These are phyloP conservation scores for Kuraishia piskuri DNA, from an alignment of 805 yeast species.

Conservation along the genomic window DNA sequence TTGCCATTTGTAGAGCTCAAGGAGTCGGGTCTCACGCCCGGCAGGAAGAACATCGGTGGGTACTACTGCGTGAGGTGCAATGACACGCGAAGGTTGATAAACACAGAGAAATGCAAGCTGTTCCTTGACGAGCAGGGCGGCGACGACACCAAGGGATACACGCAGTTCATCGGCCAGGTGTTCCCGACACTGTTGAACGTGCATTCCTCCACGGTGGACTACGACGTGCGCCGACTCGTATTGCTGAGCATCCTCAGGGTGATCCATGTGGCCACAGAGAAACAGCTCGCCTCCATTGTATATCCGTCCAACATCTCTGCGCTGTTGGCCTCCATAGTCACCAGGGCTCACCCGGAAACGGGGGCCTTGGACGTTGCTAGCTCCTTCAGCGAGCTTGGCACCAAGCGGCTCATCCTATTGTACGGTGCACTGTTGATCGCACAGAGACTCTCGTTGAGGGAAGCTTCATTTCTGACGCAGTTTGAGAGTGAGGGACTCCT, in stretches of 20 bases:
- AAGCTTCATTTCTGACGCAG: background rate
- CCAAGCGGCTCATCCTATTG: constrained; percentile 22
- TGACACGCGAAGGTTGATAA: constrained; percentile 14
- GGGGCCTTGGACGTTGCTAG: background rate
- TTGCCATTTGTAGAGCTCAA: constrained; percentile 35
- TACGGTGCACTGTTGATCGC: constrained; percentile 40
- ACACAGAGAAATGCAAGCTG: constrained; percentile 23
- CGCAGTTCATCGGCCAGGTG: constrained; percentile 32
- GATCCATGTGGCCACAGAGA: constrained; percentile 28
- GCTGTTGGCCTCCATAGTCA: constrained; percentile 50
- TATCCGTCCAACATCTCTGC: constrained; percentile 31
- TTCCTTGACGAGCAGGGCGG: constrained; percentile 9
- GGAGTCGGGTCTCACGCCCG: background rate
- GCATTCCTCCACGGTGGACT: constrained; percentile 67
- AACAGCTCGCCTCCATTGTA: constrained; percentile 22
- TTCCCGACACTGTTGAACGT: constrained; percentile 51
- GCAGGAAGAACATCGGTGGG: constrained; percentile 18
- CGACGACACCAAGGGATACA: constrained; percentile 5
- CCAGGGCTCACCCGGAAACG: constrained; percentile 9
- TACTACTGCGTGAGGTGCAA: constrained; percentile 18
- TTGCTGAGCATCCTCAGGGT: constrained; percentile 47
- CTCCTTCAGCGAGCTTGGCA: background rate
- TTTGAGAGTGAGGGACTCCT: constrained; percentile 64
- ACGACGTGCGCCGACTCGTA: constrained; percentile 48
- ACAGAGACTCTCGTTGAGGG: background rate